phyloP scores from a whole-genome alignment of 192 early-diverging fungal genomes.

The Dissophora ornata region DNA sequence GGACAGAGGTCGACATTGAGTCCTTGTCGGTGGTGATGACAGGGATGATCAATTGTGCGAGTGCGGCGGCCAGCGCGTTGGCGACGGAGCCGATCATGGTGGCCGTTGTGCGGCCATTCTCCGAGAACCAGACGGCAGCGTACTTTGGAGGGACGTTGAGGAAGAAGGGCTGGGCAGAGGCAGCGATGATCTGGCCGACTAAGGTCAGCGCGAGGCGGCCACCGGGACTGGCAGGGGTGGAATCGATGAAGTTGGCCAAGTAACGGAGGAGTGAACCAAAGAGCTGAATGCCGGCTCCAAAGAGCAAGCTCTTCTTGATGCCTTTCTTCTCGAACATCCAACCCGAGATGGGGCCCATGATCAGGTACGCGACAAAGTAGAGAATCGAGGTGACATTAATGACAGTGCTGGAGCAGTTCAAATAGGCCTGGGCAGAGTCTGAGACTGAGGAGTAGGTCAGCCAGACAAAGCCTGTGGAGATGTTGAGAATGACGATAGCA shows the following conservation, averaged over 20 bases:
- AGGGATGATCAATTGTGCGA: slow-evolving; percentile 64
- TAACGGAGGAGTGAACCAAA: slow-evolving; percentile 62
- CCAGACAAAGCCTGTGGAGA: slow-evolving; percentile 62
- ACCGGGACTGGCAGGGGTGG: slow-evolving; percentile 30
- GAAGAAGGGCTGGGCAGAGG: slow-evolving; percentile 66
- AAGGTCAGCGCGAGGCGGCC: slow-evolving; percentile 57
- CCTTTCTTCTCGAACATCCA: slow-evolving; percentile 56
- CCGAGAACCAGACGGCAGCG: slow-evolving; percentile 64
- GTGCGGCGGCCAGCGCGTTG: slow-evolving; percentile 61
- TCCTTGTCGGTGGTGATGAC: slow-evolving; percentile 49
- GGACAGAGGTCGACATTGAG: slow-evolving; percentile 49
- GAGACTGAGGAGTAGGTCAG: slow-evolving; percentile 59
- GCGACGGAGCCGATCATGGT: slow-evolving; percentile 62
- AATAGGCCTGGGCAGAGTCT: slow-evolving; percentile 49
- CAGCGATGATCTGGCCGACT: slow-evolving; percentile 62
- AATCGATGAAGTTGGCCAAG: slow-evolving; percentile 52
- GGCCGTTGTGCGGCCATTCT: slow-evolving; percentile 60
- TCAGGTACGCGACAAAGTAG: slow-evolving; percentile 57
- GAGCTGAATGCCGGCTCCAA: slow-evolving; percentile 55
- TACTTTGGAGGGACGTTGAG: slow-evolving; percentile 68
- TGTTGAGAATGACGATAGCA: slow-evolving; percentile 59
- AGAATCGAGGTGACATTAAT: slow-evolving; percentile 60
- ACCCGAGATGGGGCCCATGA: slow-evolving; percentile 58
- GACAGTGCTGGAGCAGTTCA: slow-evolving; percentile 33
- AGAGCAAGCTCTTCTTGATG: slow-evolving; percentile 56